Evolutionary conservation across 345 rosid genomes (phyloP), one percentile per base, ranked within the genome.

Genomic region (Brassica nigra): DNA sequence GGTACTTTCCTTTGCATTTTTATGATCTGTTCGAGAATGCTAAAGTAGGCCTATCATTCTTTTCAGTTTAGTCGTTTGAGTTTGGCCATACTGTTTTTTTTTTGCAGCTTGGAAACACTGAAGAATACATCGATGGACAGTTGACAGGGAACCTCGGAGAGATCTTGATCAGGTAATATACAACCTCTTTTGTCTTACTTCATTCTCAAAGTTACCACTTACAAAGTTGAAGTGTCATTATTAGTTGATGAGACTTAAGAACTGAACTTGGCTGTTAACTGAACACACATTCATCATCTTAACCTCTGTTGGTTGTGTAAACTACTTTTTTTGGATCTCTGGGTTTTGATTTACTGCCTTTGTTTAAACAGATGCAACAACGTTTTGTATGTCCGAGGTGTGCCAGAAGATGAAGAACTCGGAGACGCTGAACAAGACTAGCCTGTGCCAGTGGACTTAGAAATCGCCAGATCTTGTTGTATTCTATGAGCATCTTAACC

Each of bases 391-490:
- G 86, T 95, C 70, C 94, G 97, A 3, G 99, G 99, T 1, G 95
- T 91, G 14, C 99, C 97, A 0, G 97, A 92, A 84, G 99, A 95
- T 81, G 97, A 91, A 84, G 97, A 95, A 4, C 75, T 95, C 23
- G 95, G 86, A 79, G 97, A 92, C 57, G 97, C 92, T 11, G 92
- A 90, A 15, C 81, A 70, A 66, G 93, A 90, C 75, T 89, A 78
- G 72, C 69, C 44, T 42, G 27, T 52, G 4, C n/a, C 4, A 3
- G 1, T 18, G 55, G 44, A 20, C 54, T 20, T 44, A n/a, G 15
- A 74, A 74, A 9, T 39, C 30, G 6, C 55, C 6, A 2, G 64
- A 34, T 49, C 58, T 74, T 69, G 10, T 69, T 73, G 75, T 80
- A 62, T 62, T 68, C 47, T 33, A 2, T 57, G 69, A 73, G 64